Evolutionary conservation across 768 basidiomycete genomes (phyloP), one percentile per base, ranked within the genome.

Genomic region (Amanita inopinata): DNA sequence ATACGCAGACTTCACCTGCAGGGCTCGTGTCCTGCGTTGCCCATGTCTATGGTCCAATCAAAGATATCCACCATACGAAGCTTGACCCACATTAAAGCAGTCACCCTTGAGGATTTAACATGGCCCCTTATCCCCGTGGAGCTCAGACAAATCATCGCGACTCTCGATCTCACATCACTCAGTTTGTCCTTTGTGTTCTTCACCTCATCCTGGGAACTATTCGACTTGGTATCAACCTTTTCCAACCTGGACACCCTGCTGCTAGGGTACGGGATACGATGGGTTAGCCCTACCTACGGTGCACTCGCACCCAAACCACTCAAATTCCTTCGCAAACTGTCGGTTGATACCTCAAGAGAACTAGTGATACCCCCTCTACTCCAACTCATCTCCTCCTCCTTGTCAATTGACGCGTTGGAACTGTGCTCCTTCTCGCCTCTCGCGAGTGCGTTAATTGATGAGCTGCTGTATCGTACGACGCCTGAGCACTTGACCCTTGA

Each of bases 91-190:
- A 37, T 44, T 27, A 33, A 12, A 5, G 30, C 15, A 5, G 17
- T 44, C 25, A 37, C 25, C 7, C 28, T 44, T 5, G 22, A 44
- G 23, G 43, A 44, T 25, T 19, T 44, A 18, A 34, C 43, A 22
- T 44, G 43, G 43, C 33, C 34, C 7, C 19, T 44, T 3, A 15
- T 44, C 4, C 27, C 43, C 1, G 17, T 17, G 9, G 43, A 44
- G 14, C 9, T 44, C 4, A 36, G 11, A 18, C 9, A 22, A n/a
- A 10, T 36, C 2, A 31, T 37, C 35, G 14, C 34, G 11, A 33
- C 43, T 5, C 37, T 28, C 14, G 43, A 44, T 23, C 43, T 44
- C 12, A 37, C 43, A 24, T 36, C 33, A 2, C 35, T 44, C 25
- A 30, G 33, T 11, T 30, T 44, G 18, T 44, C 43, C 6, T 35